Evolutionary conservation across 352 stramenopile genomes (phyloP).

Genomic region (Globisporangium canariense): DNA sequence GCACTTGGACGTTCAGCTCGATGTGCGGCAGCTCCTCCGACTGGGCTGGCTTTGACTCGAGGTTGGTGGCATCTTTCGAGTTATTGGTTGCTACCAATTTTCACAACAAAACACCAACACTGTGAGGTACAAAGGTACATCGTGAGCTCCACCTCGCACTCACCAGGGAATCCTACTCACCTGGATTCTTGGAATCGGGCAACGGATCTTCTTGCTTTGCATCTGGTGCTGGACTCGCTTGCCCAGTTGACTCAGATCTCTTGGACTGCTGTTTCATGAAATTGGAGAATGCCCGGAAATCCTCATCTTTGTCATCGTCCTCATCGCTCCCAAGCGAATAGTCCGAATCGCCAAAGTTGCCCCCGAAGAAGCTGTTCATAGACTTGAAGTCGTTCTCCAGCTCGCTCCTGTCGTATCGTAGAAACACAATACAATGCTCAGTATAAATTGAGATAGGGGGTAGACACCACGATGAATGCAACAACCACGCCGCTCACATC

Average conservation of each 20-base stretch:
- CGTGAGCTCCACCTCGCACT: neutral
- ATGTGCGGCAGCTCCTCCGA: constrained; percentile 7
- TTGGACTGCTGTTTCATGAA: neutral
- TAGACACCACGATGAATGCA: too few relatives aligned
- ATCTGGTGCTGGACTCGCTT: neutral
- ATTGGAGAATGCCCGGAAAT: neutral
- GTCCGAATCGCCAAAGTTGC: constrained; percentile 19
- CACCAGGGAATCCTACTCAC: neutral
- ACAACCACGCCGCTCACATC: neutral
- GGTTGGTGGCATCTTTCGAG: constrained; percentile 3
- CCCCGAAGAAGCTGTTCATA: constrained; percentile 44
- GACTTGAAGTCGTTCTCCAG: constrained; percentile 46
- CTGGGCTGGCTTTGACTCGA: neutral
- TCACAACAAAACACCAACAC: neutral
- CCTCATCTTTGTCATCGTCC: neutral
- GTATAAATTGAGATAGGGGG: too few relatives aligned
- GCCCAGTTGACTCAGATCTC: neutral
- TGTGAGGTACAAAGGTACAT: neutral
- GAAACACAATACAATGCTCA: neutral
- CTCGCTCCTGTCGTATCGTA: constrained; percentile 15
- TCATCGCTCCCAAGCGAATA: constrained; percentile 16
- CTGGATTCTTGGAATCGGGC: neutral
- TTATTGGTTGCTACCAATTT: neutral
- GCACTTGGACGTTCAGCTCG: constrained; percentile 30
- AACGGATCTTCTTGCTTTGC: neutral